These are phyloP conservation scores for Kalmanozyma brasiliensis DNA, from an alignment of 1,284 basidiomycete genomes.

Conservation along the genomic window DNA sequence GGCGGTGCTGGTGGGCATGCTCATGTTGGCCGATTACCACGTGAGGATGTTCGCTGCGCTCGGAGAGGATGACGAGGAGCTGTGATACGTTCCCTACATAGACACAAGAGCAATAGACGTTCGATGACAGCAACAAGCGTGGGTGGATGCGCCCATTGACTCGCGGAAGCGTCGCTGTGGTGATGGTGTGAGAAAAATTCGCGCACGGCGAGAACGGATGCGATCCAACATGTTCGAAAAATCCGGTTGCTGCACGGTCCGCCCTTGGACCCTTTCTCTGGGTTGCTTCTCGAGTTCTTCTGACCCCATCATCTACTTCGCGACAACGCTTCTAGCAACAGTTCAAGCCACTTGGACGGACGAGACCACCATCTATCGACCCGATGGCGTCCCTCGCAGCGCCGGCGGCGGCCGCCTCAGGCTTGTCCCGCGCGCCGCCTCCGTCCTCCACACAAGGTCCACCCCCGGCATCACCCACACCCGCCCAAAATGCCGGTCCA, in stretches of 20 bases:
- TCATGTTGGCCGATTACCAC: constrained; percentile 21
- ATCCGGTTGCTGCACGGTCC: too few relatives aligned
- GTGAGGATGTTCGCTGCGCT: constrained; percentile 19
- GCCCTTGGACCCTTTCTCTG: too few relatives aligned
- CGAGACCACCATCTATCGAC: not conserved
- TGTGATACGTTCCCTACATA: not conserved
- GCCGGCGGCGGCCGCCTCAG: constrained; percentile 2
- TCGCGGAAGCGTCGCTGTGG: too few relatives aligned
- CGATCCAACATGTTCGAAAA: too few relatives aligned
- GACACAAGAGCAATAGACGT: not conserved
- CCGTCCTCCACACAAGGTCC: constrained; percentile 3
- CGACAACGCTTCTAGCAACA: too few relatives aligned
- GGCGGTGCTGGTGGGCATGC: constrained; percentile 14
- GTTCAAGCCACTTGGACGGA: too few relatives aligned
- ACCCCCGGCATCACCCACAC: not conserved
- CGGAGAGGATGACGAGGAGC: constrained; percentile 1
- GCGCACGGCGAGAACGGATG: too few relatives aligned
- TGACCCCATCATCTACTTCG: too few relatives aligned
- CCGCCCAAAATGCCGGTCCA: constrained; percentile 19
- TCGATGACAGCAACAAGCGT: too few relatives aligned
- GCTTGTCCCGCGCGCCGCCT: not conserved
- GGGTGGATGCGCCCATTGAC: too few relatives aligned
- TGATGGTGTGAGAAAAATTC: too few relatives aligned
- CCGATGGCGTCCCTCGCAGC: constrained; percentile 14
- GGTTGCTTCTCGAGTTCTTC: too few relatives aligned